phyloP scores from a whole-genome alignment of 257 asterid genomes.

The Nicotiana otophora region DNA sequence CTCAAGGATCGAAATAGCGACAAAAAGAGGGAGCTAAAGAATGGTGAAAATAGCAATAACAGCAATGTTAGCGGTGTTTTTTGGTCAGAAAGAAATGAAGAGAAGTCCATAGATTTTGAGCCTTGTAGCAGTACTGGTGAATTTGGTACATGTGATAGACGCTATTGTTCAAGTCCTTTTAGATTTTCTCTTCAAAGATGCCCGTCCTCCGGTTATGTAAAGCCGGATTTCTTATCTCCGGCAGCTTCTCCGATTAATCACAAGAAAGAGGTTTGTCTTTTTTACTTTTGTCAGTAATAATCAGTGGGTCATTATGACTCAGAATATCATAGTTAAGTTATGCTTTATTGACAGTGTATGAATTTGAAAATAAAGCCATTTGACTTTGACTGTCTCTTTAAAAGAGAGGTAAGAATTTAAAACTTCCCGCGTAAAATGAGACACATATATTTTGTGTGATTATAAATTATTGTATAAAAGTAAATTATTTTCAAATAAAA shows the following conservation, averaged over 20 bases:
- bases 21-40: conserved; percentile 23
- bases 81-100: conserved; percentile 19
- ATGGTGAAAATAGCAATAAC: conserved; percentile 18
- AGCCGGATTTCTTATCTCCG: conserved; percentile 69
- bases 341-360: too few relatives aligned
- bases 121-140: conserved; percentile 33
- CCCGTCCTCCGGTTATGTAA: conserved; percentile 31
- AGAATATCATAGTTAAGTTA: not conserved
- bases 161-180: conserved; percentile 30
- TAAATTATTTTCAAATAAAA: too few relatives aligned
- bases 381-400: too few relatives aligned
- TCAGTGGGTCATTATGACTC: not conserved
- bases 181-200: conserved; percentile 39
- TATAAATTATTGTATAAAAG: too few relatives aligned
- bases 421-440: too few relatives aligned
- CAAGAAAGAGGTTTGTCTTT: conserved; percentile 44
- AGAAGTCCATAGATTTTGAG: conserved; percentile 29
- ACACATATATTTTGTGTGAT: too few relatives aligned
- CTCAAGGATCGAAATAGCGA: conserved; percentile 52
- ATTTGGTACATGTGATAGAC: not conserved
- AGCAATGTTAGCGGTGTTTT: conserved; percentile 28
- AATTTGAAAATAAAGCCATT: too few relatives aligned
- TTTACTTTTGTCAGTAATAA: not conserved
- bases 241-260: conserved; percentile 52
- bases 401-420: too few relatives aligned